Evolutionary conservation across 345 rosid genomes (phyloP), one percentile per base, ranked within the genome.

Genomic region (Brassica juncea): DNA sequence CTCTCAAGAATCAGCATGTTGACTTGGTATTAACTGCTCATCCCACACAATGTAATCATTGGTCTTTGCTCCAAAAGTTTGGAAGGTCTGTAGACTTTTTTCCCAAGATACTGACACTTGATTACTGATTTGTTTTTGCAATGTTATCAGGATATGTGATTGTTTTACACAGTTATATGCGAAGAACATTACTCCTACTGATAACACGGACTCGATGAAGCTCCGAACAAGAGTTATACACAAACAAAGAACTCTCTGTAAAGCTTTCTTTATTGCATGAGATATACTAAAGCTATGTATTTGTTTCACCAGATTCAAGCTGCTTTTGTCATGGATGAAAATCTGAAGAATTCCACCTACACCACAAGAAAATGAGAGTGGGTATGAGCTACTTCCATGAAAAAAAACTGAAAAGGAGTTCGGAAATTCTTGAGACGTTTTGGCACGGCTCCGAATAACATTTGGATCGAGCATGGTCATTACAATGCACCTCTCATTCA

Each of bases 321-420:
- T 86, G 97, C 99, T 42, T 94, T 92, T 72, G 96, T 94, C 21
- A 94, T 98, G 0, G 98, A 94, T 82, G 99, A 92, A 86, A 8
- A 94, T 94, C 72, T 87, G 97, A 57, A 90, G 98, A 81, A 89
- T 91, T 67, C 97, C 99, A 76, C 99, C 98, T 3, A 86, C 98
- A 77, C 99, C 99, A 2, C 99, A 92, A 72, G 99, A 94, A 94
- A 77, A 94, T 94, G 99, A 89, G 99, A 84, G 97, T 94, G 2
- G 97, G 97, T 65, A 89, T 94, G 97, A 92, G 97, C 78, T 94
- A 94, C 91, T 92, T 94, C 86, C 99, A 92, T 4, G 99, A 94
- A 86, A 92, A 92, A 97, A 25, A 90, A 92, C 73, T 94, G 98
- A 97, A 94, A 92, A 84, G 99, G 99, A 12, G 97, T 94, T n/a